Evolutionary conservation across 805 yeast genomes (phyloP), one percentile per base, ranked within the genome.

Genomic region (Sugiyamaella smithiae): DNA sequence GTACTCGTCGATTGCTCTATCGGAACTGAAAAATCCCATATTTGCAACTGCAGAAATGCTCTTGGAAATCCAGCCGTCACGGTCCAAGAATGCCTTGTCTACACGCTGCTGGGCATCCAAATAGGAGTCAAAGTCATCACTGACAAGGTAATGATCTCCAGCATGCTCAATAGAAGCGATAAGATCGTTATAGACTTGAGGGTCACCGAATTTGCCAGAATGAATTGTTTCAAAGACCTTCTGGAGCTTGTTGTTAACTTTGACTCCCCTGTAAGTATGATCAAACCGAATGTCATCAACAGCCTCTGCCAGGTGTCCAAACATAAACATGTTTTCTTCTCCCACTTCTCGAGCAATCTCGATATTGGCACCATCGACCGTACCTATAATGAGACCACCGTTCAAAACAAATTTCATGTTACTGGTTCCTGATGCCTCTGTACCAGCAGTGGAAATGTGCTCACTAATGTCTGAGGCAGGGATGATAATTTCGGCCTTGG

Each of bases 281-380:
- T 78, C 74, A 61, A 82, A 84, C 68, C 97, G 80, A 43, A 89
- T 73, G 46, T 82, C 90, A 48, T 89, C 96, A 40, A 89, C 97
- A 42, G 85, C 82, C 70, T 90, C 97, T 29, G 95, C 81, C 63
- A 90, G 77, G 63, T 86, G 87, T 63, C 97, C 97, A 65, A 89
- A 89, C 64, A 89, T 73, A 72, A 89, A 89, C 66, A 90, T 88
- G 66, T 89, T 88, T 44, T 89, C 95, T 63, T 89, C 95, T 44
- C 96, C 96, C 58, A 90, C 80, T 70, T 90, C 97, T 59, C 96
- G 80, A 17, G 96, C 87, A 65, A 89, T 87, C 70, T 89, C 97
- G 43, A 90, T 95, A 63, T 90, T 89, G 55, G 97, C 97, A 64
- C 97, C 97, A 64, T 89, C 97, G 56, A 89, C 96, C 9, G 97